phyloP scores from a whole-genome alignment of 345 rosid species.

The Mercurialis annua region DNA sequence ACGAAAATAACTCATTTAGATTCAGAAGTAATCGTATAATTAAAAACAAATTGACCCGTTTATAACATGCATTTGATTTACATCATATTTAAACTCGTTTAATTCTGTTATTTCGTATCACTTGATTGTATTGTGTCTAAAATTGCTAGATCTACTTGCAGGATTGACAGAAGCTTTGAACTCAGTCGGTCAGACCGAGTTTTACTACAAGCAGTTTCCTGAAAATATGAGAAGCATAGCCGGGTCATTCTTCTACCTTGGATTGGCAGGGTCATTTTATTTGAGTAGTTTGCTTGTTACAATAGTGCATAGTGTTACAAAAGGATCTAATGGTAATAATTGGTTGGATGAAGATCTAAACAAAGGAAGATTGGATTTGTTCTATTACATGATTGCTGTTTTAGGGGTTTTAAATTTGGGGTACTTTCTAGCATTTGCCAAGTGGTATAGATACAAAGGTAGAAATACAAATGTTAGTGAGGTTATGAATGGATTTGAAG shows the following conservation, averaged over 20 bases:
- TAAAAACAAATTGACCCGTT: no score
- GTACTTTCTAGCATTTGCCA: conserved; percentile 16
- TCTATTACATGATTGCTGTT: conserved; percentile 17
- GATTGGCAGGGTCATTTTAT: conserved; percentile 9
- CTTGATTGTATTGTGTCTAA: no score
- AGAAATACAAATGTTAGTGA: no score
- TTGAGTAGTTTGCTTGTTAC: conserved; percentile 6
- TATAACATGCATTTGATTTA: no score
- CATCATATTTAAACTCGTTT: no score
- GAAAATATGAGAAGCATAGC: conserved; percentile 28
- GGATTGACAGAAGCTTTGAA: conserved; percentile 23
- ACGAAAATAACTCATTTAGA: no score
- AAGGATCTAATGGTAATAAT: neutral
- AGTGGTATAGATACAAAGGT: conserved; percentile 24
- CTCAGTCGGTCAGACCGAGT: conserved; percentile 18
- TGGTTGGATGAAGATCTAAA: conserved; percentile 30
- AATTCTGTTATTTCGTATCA: no score
- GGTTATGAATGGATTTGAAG: no score
- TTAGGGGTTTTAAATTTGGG: conserved; percentile 17
- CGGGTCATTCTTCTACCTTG: conserved; percentile 14
- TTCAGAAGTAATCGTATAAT: no score
- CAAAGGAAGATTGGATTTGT: conserved; percentile 24
- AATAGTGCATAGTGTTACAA: conserved; percentile 10
- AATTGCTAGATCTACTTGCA: no score
- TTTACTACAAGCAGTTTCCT: conserved; percentile 30